phyloP scores from a whole-genome alignment of 2,329 filamentous ascomycete genomes.

The Xylariaceae sp. region DNA sequence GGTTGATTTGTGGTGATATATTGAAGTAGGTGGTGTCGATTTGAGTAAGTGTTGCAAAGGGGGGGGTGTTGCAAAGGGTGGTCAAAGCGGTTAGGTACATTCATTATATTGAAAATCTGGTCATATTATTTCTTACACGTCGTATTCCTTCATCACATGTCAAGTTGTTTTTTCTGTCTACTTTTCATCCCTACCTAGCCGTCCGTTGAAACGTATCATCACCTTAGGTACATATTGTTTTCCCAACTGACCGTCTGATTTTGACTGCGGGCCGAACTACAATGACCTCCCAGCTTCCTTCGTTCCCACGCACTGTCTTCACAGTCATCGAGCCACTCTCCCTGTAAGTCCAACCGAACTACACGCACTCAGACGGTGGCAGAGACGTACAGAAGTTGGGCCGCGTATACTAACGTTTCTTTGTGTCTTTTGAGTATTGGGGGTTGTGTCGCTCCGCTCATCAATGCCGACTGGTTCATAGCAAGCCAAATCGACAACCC shows the following conservation, averaged over 20 bases:
- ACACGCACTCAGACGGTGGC: no score
- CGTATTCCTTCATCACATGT: background rate
- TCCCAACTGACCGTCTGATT: background rate
- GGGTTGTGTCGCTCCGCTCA: constrained; percentile 54
- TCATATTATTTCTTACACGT: no score
- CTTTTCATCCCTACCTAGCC: no score
- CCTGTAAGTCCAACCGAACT: constrained; percentile 59
- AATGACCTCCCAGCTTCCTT: constrained; percentile 61
- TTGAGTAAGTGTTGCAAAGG: no score
- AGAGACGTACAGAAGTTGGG: no score
- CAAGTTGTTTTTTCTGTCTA: background rate
- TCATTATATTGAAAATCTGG: no score
- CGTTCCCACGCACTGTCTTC: constrained; percentile 62
- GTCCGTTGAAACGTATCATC: no score
- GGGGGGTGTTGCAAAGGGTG: no score
- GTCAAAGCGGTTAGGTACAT: no score
- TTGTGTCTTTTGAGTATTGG: constrained; percentile 47
- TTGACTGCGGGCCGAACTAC: background rate
- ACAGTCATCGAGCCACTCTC: constrained; percentile 66
- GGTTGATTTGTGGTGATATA: no score
- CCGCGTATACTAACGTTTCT: no score
- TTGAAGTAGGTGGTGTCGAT: no score
- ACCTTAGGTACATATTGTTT: background rate
- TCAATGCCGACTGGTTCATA: constrained; percentile 59
- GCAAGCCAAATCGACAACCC: constrained; percentile 52